These are phyloP conservation scores for Ploettnerulaceae sp. DNA, from an alignment of 2,329 filamentous ascomycete species.

Conservation along the genomic window DNA sequence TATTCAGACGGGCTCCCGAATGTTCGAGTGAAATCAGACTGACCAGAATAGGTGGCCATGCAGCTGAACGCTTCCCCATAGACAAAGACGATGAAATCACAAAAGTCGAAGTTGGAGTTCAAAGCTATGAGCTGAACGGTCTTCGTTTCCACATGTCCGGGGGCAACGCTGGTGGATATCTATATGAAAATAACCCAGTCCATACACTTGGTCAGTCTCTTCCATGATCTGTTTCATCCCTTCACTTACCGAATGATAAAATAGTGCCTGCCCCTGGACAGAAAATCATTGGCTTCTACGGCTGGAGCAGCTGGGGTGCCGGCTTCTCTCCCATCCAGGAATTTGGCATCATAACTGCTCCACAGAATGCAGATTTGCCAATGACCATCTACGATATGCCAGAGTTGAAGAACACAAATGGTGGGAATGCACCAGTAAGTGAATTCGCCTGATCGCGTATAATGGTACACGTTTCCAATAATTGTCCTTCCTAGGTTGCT, in stretches of 20 bases:
- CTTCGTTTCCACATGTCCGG: slow-evolving; percentile 33
- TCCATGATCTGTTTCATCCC: too few relatives aligned
- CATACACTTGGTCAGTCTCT: slow-evolving; percentile 12
- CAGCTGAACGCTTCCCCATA: slow-evolving; percentile 31
- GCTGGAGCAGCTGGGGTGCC: slow-evolving; percentile 33
- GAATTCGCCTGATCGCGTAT: not conserved
- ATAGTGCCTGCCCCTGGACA: slow-evolving; percentile 35
- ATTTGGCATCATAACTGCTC: slow-evolving; percentile 46
- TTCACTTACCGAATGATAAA: slow-evolving; percentile 6
- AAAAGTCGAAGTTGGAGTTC: slow-evolving; percentile 31
- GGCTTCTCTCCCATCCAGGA: slow-evolving; percentile 32
- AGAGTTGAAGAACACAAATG: slow-evolving; percentile 38
- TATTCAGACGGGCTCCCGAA: not conserved
- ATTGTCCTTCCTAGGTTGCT: not conserved
- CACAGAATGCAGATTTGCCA: slow-evolving; percentile 38
- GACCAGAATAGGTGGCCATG: slow-evolving; percentile 22
- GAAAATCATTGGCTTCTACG: slow-evolving; percentile 44
- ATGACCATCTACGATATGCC: slow-evolving; percentile 38
- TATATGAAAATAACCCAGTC: slow-evolving; percentile 24
- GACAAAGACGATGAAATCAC: slow-evolving; percentile 30
- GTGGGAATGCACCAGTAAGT: slow-evolving; percentile 13
- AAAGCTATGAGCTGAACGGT: slow-evolving; percentile 25
- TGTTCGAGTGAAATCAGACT: not conserved
- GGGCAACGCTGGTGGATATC: slow-evolving; percentile 31
- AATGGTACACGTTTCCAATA: not conserved